Evolutionary conservation across 2,329 filamentous ascomycete species (phyloP).

Genomic region (Fusarium oxysporum): DNA sequence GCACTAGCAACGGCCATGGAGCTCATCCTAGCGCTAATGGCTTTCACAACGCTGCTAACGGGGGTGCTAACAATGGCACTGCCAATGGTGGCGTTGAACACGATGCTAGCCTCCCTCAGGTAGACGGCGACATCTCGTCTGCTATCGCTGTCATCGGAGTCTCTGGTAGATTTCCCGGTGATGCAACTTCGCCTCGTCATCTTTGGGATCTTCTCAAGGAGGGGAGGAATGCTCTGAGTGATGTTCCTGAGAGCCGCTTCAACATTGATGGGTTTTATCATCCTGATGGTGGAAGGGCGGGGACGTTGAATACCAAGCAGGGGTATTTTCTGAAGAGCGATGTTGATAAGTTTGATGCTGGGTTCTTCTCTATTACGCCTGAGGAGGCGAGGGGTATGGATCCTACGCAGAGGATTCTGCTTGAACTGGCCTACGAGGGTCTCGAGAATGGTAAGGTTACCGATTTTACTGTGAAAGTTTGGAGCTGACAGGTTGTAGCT

Average conservation of each 20-base stretch:
- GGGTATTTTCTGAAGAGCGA: conserved; percentile 1
- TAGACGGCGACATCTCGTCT: neutral
- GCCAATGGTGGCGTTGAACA: neutral
- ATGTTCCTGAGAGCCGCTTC: neutral
- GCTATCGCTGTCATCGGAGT: conserved; percentile 7
- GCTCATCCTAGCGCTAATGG: neutral
- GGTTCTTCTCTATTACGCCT: neutral
- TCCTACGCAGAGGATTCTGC: conserved; percentile 1
- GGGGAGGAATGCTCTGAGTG: neutral
- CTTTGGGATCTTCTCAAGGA: neutral
- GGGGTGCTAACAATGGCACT: neutral
- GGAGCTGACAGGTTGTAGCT: neutral
- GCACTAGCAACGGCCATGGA: neutral
- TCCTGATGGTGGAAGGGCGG: neutral
- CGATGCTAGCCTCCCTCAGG: neutral
- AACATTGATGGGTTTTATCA: neutral
- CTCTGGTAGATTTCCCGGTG: conserved; percentile 5
- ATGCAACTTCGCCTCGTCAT: conserved; percentile 6
- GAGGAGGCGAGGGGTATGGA: conserved; percentile 7
- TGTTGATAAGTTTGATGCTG: neutral
- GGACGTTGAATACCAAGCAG: neutral
- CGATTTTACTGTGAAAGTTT: rapidly evolving
- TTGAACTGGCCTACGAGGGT: conserved; percentile 5
- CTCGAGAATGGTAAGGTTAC: neutral
- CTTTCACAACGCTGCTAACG: neutral